These are phyloP conservation scores for Camelina laxa DNA, from an alignment of 345 rosid species.

Conservation along the genomic window DNA sequence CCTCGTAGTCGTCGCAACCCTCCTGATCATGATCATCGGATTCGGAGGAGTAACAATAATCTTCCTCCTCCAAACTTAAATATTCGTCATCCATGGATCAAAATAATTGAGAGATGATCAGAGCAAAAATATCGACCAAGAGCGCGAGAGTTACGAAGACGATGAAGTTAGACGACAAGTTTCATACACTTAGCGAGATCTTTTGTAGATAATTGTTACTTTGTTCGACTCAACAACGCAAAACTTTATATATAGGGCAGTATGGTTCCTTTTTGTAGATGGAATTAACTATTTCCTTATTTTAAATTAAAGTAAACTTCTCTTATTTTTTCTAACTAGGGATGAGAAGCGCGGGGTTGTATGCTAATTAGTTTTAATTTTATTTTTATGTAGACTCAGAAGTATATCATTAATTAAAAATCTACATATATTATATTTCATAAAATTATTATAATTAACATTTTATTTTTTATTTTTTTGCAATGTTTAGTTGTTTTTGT, in stretches of 20 bases:
- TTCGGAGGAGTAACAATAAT: conserved; percentile 1
- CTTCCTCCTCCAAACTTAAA: conserved; percentile 3
- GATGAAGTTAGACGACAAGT: background rate
- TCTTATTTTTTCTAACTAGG: too few relatives aligned
- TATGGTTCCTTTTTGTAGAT: background rate
- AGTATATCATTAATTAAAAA: too few relatives aligned
- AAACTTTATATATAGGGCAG: background rate
- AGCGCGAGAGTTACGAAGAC: background rate
- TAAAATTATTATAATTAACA: too few relatives aligned
- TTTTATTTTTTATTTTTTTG: too few relatives aligned
- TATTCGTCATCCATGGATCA: conserved; percentile 18
- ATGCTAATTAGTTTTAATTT: too few relatives aligned
- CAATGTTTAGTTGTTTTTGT: too few relatives aligned
- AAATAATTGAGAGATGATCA: background rate
- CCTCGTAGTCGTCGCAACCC: background rate
- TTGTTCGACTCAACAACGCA: background rate
- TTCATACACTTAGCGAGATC: background rate
- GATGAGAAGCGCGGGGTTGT: too few relatives aligned
- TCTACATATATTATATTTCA: too few relatives aligned
- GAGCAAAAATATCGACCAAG: background rate
- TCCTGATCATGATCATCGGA: background rate
- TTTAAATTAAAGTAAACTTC: background rate
- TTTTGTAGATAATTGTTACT: background rate
- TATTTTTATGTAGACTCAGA: too few relatives aligned
- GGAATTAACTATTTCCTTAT: background rate